Percentiles rank a stretch among this genome's conserved stretches.
Conservation (phyloP, 495 filamentous ascomycete genomes). For the Neurospora intermedia region DNA sequence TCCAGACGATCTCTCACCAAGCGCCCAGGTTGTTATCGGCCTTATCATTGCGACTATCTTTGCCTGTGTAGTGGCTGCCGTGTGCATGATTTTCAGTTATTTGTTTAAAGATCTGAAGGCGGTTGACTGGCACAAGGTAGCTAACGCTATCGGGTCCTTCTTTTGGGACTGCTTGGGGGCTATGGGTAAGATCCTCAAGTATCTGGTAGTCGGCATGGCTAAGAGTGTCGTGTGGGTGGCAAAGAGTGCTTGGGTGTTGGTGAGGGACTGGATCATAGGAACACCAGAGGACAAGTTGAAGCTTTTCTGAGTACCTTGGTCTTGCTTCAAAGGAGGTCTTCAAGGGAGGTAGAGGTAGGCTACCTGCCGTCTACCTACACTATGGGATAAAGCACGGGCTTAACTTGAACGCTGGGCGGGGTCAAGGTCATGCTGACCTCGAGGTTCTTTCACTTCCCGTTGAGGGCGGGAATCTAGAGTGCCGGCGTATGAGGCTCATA, state of each 20-base stretch:
- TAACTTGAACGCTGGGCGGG: neutral
- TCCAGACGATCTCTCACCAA: neutral
- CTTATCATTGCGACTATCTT: neutral
- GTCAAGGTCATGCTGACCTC: neutral
- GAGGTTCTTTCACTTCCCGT: neutral
- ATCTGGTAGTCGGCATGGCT: neutral
- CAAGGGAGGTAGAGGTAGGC: neutral
- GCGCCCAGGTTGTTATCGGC: neutral
- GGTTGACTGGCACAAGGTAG: neutral
- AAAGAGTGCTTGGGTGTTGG: neutral
- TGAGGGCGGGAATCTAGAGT: neutral
- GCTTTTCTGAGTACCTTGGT: neutral
- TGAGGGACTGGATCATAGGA: neutral
- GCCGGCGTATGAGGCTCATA: neutral
- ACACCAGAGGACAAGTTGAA: neutral
- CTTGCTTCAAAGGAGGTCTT: neutral
- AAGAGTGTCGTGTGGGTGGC: neutral
- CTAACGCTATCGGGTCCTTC: neutral
- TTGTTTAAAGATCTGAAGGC: fast-evolving
- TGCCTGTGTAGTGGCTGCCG: neutral
- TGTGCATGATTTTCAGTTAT: neutral
- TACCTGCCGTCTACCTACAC: neutral
- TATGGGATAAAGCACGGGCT: neutral
- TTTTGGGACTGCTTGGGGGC: neutral
- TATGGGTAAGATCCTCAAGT: neutral